These are phyloP conservation scores for Magnusiomyces suaveolens DNA, from an alignment of 1,139 yeast species.

Conservation along the genomic window DNA sequence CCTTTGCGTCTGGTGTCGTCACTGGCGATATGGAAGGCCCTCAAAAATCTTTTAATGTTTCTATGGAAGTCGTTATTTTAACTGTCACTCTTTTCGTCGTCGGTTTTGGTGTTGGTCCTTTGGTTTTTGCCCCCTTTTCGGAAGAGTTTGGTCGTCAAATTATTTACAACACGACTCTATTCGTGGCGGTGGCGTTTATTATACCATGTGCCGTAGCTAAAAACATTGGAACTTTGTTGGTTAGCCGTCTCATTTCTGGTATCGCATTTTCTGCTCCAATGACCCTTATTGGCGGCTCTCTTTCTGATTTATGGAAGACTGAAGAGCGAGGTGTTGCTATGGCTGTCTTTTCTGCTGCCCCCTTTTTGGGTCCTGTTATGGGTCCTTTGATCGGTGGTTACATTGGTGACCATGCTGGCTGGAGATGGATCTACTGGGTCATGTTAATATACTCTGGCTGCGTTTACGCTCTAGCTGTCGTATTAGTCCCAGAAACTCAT, in stretches of 20 bases:
- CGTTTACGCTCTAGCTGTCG: slow-evolving; percentile 39
- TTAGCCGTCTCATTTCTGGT: slow-evolving; percentile 58
- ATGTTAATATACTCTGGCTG: slow-evolving; percentile 48
- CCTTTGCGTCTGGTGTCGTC: slow-evolving; percentile 80
- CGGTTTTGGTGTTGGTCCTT: slow-evolving; percentile 71
- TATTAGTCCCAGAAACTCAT: slow-evolving; percentile 70
- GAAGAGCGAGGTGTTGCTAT: slow-evolving; percentile 63
- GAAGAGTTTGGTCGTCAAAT: slow-evolving; percentile 63
- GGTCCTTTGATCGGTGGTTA: slow-evolving; percentile 63
- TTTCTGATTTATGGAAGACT: slow-evolving; percentile 62
- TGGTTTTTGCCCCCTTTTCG: slow-evolving; percentile 62
- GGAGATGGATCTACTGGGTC: slow-evolving; percentile 75
- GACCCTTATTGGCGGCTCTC: slow-evolving; percentile 69
- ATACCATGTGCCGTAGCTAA: slow-evolving; percentile 64
- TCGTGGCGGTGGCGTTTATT: slow-evolving; percentile 52
- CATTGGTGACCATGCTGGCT: slow-evolving; percentile 51
- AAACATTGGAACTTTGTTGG: slow-evolving; percentile 60
- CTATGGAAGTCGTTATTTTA: slow-evolving; percentile 66
- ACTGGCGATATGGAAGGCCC: slow-evolving; percentile 65
- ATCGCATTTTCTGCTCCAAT: slow-evolving; percentile 70
- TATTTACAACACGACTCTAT: slow-evolving; percentile 47
- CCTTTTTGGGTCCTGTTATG: slow-evolving; percentile 59
- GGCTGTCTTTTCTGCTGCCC: slow-evolving; percentile 63
- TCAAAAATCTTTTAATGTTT: slow-evolving; percentile 53
- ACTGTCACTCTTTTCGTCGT: slow-evolving; percentile 75